These are phyloP conservation scores for Blastobotrys indianensis DNA, from an alignment of 1,139 yeast species.

Conservation along the genomic window DNA sequence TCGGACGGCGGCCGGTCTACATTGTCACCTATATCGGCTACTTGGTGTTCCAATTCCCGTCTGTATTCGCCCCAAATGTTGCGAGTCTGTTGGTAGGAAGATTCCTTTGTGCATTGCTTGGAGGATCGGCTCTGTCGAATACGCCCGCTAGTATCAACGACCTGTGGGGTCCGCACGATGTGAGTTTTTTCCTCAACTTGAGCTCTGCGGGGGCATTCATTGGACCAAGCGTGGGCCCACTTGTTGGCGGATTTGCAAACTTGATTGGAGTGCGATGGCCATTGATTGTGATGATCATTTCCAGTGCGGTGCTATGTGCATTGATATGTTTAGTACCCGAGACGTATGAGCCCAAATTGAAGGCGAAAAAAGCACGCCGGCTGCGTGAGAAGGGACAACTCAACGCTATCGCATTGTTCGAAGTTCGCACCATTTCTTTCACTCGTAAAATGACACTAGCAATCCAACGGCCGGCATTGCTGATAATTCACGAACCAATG, in stretches of 20 bases:
- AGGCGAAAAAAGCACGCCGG: conserved; percentile 17
- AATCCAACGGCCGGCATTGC: conserved; percentile 3
- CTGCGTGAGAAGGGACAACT: conserved; percentile 27
- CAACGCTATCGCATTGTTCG: too few relatives aligned
- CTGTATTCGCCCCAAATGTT: conserved; percentile 59
- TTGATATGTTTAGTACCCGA: conserved; percentile 49
- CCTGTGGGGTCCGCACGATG: conserved; percentile 49
- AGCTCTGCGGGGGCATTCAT: conserved; percentile 57
- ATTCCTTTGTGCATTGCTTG: conserved; percentile 55
- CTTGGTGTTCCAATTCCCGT: conserved; percentile 54
- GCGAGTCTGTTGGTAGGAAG: conserved; percentile 63
- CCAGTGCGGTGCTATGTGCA: conserved; percentile 50
- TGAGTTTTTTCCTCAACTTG: conserved; percentile 66
- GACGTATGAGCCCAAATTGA: conserved; percentile 55
- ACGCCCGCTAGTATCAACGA: conserved; percentile 83
- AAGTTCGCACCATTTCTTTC: conserved; percentile 5
- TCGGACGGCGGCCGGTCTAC: conserved; percentile 56
- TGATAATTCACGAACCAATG: conserved; percentile 6
- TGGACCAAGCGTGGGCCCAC: conserved; percentile 62
- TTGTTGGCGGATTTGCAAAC: conserved; percentile 42
- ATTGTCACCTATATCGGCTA: conserved; percentile 28
- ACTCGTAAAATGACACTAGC: not conserved
- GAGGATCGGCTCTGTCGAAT: conserved; percentile 63
- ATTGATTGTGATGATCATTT: conserved; percentile 55
- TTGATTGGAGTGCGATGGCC: conserved; percentile 43